Evolutionary conservation across 2,329 filamentous ascomycete species (phyloP).

Genomic region (Trichophaea hybrida): DNA sequence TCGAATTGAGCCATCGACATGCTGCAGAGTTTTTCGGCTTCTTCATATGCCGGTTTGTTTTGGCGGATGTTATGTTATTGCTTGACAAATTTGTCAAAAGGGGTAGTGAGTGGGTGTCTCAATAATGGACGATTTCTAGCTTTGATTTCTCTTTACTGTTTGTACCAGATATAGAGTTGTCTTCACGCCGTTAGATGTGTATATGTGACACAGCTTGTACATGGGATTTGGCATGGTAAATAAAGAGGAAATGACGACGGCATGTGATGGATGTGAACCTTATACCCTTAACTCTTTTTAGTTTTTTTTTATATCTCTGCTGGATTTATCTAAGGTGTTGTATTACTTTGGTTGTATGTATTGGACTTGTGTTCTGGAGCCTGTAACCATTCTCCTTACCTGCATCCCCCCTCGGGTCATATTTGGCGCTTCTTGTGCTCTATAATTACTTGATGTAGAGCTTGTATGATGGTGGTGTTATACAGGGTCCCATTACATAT

Average conservation of each 20-base stretch:
- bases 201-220: neutral
- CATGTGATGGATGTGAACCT: neutral
- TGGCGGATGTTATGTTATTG: conserved; percentile 67
- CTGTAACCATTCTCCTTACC: too few species aligned
- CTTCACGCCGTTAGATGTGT: neutral
- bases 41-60: conserved; percentile 88
- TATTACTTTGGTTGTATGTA: too few species aligned
- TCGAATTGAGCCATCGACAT: conserved; percentile 84
- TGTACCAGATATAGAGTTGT: too few species aligned
- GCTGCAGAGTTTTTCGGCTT: conserved; percentile 97
- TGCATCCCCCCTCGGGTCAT: too few species aligned
- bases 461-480: too few species aligned
- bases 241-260: neutral
- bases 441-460: too few species aligned
- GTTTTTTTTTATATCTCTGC: too few species aligned
- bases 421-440: too few species aligned
- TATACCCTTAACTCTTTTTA: neutral
- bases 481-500: too few species aligned
- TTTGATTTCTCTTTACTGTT: neutral
- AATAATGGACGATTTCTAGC: conserved; percentile 3
- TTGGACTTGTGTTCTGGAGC: too few species aligned
- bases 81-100: conserved; percentile 96
- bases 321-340: too few species aligned
- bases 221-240: neutral
- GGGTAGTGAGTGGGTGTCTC: conserved; percentile 80